A percentile compares a stretch with the other conserved stretches of the same genome.
phyloP scores from a whole-genome alignment of 2,329 filamentous ascomycete genomes.

The Talaromyces marneffei region DNA sequence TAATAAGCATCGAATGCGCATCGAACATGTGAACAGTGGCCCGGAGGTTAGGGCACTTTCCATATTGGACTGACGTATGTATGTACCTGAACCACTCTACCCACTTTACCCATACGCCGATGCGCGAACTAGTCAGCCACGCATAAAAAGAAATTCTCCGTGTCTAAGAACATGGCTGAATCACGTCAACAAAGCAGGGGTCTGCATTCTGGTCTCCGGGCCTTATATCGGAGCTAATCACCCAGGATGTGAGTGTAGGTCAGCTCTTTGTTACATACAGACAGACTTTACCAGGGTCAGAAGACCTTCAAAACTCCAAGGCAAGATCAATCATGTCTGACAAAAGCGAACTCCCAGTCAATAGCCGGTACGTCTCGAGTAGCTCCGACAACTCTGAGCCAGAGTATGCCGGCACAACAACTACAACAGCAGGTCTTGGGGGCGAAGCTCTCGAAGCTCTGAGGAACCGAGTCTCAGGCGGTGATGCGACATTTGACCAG shows the following conservation, averaged over 20 bases:
- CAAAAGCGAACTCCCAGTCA: neutral
- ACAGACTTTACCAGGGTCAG: neutral
- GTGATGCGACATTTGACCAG: slow-evolving; percentile 31
- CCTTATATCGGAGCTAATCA: neutral
- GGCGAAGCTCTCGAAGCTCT: slow-evolving; percentile 1
- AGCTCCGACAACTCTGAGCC: neutral
- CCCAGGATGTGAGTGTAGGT: neutral
- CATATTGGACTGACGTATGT: neutral
- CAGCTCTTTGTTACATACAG: neutral
- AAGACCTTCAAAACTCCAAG: neutral
- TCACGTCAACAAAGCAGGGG: neutral
- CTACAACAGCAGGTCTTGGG: slow-evolving; percentile 10
- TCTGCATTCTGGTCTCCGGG: neutral
- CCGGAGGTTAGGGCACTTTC: neutral
- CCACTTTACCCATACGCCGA: too few species aligned
- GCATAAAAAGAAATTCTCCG: neutral
- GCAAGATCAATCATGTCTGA: neutral
- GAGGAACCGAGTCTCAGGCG: slow-evolving; percentile 2
- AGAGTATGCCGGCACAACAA: slow-evolving; percentile 9
- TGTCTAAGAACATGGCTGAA: slow-evolving; percentile 2
- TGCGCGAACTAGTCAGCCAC: neutral
- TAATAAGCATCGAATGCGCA: neutral
- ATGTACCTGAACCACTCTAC: neutral
- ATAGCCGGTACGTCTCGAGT: neutral
- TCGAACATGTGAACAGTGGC: neutral